A percentile compares a stretch with the other conserved stretches of the same genome.
These are phyloP conservation scores for Agaricus sinodeliciosus DNA, from an alignment of 768 basidiomycete genomes.

Conservation along the genomic window DNA sequence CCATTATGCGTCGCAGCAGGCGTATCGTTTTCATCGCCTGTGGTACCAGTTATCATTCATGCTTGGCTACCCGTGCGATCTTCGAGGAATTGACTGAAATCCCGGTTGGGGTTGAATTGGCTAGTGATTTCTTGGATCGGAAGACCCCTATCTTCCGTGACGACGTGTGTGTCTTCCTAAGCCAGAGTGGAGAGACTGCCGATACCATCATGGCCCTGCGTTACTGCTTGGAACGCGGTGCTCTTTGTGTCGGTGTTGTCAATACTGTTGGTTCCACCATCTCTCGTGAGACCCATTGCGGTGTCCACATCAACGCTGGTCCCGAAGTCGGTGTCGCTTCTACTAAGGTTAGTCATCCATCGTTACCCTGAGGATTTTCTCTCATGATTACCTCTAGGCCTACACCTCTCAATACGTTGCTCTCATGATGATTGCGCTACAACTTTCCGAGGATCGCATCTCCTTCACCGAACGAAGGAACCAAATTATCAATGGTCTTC, in stretches of 20 bases:
- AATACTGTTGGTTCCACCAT: conserved; percentile 98
- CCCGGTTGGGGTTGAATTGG: conserved; percentile 93
- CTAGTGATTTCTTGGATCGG: conserved; percentile 96
- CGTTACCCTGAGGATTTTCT: neutral
- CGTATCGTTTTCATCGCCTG: conserved; percentile 98
- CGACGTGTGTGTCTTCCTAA: conserved; percentile 93
- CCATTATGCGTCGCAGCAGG: conserved; percentile 90
- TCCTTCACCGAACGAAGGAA: conserved; percentile 86
- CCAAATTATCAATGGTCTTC: conserved; percentile 90
- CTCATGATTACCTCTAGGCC: conserved; percentile 42
- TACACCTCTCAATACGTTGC: conserved; percentile 99
- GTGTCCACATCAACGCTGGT: conserved; percentile 99
- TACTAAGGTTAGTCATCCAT: conserved; percentile 62
- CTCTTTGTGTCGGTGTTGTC: conserved; percentile 94
- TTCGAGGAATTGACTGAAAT: conserved; percentile 99
- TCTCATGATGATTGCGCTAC: conserved; percentile 96
- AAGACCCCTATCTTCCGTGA: conserved; percentile 99
- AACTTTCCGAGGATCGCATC: conserved; percentile 95
- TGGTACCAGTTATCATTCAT: conserved; percentile 97
- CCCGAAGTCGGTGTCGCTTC: conserved; percentile 99
- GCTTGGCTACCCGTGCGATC: conserved; percentile 92
- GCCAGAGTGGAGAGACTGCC: conserved; percentile 97
- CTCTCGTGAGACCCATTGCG: conserved; percentile 97
- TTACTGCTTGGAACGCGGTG: conserved; percentile 95
- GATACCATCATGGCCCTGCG: conserved; percentile 95